phyloP scores from a whole-genome alignment of 371 early-diverging fungal species.

The Mucor racemosus region DNA sequence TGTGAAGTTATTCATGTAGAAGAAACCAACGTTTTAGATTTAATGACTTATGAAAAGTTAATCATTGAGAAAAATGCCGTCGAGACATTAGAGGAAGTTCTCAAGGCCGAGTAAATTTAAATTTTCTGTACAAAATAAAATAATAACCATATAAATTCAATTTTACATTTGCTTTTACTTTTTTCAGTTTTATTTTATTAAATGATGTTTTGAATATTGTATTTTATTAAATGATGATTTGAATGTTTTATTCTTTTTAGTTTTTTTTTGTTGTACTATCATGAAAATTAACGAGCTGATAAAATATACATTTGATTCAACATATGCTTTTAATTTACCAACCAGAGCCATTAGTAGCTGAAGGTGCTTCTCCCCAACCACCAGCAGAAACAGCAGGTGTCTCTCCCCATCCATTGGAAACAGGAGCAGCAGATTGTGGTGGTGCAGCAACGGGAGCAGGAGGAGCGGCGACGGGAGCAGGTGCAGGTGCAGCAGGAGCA shows the following conservation, averaged over 20 bases:
- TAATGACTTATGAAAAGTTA: conserved; percentile 78
- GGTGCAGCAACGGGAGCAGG: conserved; percentile 20
- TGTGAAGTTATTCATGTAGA: conserved; percentile 69
- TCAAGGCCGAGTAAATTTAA: conserved; percentile 29
- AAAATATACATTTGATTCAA: background rate
- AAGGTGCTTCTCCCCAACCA: conserved; percentile 47
- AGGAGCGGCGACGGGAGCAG: conserved; percentile 20
- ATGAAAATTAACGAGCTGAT: background rate
- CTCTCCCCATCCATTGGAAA: conserved; percentile 43
- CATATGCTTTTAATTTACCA: conserved; percentile 25
- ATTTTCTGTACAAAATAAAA: background rate
- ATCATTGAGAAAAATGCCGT: conserved; percentile 81
- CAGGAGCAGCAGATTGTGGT: conserved; percentile 35
- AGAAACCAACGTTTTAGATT: conserved; percentile 79
- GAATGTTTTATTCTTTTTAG: conserved; percentile 2
- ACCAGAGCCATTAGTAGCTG: conserved; percentile 24
- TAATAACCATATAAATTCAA: background rate
- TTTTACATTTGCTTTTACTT: background rate
- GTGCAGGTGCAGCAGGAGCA: conserved; percentile 20
- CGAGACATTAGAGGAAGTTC: conserved; percentile 64
- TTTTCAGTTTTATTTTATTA: background rate
- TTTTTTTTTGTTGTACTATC: conserved; percentile 2
- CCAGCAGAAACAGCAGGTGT: conserved; percentile 28
- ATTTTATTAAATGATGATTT: background rate
- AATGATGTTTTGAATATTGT: background rate